Evolutionary conservation across 2,329 filamentous ascomycete genomes (phyloP).

Genomic region (Cryphonectria naterciae): DNA sequence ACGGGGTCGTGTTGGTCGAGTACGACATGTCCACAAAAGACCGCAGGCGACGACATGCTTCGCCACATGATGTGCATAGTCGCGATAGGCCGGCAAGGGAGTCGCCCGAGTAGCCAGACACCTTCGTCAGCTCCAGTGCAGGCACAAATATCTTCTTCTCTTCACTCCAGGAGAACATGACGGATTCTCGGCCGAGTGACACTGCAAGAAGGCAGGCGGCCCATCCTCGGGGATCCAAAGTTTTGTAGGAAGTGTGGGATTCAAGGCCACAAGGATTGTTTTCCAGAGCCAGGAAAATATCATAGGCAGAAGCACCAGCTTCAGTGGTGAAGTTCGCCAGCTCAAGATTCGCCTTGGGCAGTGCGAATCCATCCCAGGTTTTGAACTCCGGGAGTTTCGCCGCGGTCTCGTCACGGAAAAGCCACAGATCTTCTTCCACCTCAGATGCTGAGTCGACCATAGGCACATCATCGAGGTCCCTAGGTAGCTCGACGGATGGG

Average conservation of each 20-base stretch:
- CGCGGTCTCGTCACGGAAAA: constrained; percentile 41
- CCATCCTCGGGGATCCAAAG: constrained; percentile 55
- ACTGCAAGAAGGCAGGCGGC: constrained; percentile 65
- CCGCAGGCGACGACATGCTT: constrained; percentile 50
- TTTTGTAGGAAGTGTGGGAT: constrained; percentile 42
- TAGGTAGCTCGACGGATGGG: constrained; percentile 10
- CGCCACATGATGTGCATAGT: constrained; percentile 53
- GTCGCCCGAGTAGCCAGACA: constrained; percentile 60
- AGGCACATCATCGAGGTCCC: constrained; percentile 6
- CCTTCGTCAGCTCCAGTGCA: constrained; percentile 50
- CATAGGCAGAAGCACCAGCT: constrained; percentile 66
- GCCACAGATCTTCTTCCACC: constrained; percentile 52
- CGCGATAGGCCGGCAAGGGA: constrained; percentile 51
- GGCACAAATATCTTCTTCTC: constrained; percentile 57
- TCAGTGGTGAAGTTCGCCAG: constrained; percentile 66
- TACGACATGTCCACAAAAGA: constrained; percentile 53
- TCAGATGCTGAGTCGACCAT: constrained; percentile 16
- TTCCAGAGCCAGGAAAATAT: constrained; percentile 58
- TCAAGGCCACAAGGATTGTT: constrained; percentile 45
- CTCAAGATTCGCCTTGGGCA: constrained; percentile 43
- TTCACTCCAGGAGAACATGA: constrained; percentile 68
- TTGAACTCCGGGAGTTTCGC: constrained; percentile 51
- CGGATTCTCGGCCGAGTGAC: constrained; percentile 71
- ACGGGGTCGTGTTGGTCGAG: constrained; percentile 47
- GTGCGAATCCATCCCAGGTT: constrained; percentile 72